Percentiles rank a stretch among this genome's conserved stretches.
These are phyloP conservation scores for Beauveria sp. DNA, from an alignment of 2,329 filamentous ascomycete species.

Conservation along the genomic window DNA sequence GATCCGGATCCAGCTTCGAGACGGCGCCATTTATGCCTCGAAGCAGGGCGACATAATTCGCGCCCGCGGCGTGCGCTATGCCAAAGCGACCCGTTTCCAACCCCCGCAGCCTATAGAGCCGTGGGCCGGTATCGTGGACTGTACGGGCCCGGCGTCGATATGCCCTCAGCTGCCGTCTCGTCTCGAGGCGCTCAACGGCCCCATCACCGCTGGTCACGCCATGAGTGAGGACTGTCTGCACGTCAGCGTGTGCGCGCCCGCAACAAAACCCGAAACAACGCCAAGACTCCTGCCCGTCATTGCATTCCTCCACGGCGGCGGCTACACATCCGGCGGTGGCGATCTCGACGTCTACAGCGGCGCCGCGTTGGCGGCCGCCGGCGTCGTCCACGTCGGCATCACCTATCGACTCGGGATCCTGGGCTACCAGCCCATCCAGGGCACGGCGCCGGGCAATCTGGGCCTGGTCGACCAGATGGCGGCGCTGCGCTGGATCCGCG, in stretches of 20 bases:
- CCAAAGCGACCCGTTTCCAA: constrained; percentile 13
- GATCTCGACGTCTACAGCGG: constrained; percentile 13
- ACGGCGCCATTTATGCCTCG: constrained; percentile 12
- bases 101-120: constrained; percentile 1
- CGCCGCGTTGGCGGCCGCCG: constrained; percentile 8
- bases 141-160: constrained; percentile 12
- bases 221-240: constrained; percentile 15
- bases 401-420: constrained; percentile 28
- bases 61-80: constrained; percentile 14
- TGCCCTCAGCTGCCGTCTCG: constrained; percentile 15
- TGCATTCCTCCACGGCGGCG: constrained; percentile 19
- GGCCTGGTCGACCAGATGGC: constrained; percentile 53
- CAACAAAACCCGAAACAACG: background rate
- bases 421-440: constrained; percentile 22
- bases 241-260: constrained; percentile 12
- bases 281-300: constrained; percentile 19
- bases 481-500: constrained; percentile 52
- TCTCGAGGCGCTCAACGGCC: constrained; percentile 11
- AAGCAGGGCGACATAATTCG: background rate
- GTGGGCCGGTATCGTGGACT: constrained; percentile 12
- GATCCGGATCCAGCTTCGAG: constrained; percentile 17
- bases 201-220: constrained; percentile 5
- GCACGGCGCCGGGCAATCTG: constrained; percentile 35
- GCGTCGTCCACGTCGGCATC: constrained; percentile 25
- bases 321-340: constrained; percentile 14